Percentiles rank a stretch among this genome's conserved stretches.
These are phyloP conservation scores for Ophiostoma ips DNA, from an alignment of 2,329 filamentous ascomycete genomes.

Conservation along the genomic window DNA sequence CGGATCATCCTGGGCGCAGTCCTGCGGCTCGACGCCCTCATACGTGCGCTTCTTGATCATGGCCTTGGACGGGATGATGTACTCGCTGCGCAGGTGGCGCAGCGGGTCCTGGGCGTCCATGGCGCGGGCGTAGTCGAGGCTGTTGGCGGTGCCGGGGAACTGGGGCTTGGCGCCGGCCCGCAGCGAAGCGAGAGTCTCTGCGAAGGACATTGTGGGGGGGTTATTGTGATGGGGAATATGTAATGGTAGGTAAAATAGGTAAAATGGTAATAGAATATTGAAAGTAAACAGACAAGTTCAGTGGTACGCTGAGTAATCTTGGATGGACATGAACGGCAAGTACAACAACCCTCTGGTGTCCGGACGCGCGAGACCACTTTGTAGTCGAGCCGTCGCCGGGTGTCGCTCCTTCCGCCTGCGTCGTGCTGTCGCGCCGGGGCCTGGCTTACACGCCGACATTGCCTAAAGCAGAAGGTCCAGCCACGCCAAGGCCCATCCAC, in stretches of 20 bases:
- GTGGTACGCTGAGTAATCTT: not conserved
- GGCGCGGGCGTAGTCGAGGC: conserved; percentile 32
- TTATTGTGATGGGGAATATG: not conserved
- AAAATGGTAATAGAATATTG: not conserved
- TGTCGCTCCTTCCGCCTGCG: not conserved
- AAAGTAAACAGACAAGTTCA: not conserved
- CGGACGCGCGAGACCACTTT: conserved; percentile 9
- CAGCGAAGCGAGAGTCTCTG: conserved; percentile 25
- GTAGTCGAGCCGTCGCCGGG: not conserved
- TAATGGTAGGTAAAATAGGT: not conserved
- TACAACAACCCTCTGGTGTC: not conserved
- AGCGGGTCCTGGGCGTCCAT: conserved; percentile 51
- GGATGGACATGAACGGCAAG: not conserved
- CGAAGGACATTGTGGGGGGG: conserved; percentile 25
- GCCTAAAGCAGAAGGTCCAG: conserved; percentile 4
- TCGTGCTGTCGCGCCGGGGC: not conserved
- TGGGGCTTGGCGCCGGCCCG: conserved; percentile 26
- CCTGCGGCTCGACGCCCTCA: not conserved
- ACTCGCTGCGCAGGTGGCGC: conserved; percentile 50
- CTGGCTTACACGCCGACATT: conserved; percentile 1
- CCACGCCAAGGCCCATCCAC: not conserved
- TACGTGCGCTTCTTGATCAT: conserved; percentile 24
- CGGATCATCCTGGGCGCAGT: conserved; percentile 25
- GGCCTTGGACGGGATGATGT: conserved; percentile 59
- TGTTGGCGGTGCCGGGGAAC: conserved; percentile 35